A percentile compares a stretch with the other conserved stretches of the same genome.
These are phyloP conservation scores for Vaccinium darrowii DNA, from an alignment of 148 eudicot genomes.

Conservation along the genomic window DNA sequence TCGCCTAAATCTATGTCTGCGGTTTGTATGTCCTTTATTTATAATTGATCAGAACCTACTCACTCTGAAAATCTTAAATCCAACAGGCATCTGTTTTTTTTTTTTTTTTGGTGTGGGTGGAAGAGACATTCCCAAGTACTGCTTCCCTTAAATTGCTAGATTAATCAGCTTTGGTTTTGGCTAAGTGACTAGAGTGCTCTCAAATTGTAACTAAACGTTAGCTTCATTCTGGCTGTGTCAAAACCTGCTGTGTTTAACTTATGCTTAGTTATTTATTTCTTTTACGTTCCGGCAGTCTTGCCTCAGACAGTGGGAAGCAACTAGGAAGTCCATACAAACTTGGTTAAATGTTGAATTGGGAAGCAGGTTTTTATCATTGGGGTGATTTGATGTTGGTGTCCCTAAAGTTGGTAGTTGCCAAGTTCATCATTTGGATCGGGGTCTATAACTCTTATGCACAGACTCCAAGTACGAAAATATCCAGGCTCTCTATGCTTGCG, in stretches of 20 bases:
- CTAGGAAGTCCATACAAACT: neutral
- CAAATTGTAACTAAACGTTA: neutral
- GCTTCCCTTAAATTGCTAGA: neutral
- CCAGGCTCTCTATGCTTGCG: neutral
- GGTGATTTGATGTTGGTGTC: neutral
- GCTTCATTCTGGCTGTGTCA: neutral
- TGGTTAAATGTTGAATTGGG: neutral
- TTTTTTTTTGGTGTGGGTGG: too few species aligned
- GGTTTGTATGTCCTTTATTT: too few species aligned
- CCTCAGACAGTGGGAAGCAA: neutral
- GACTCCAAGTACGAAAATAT: neutral
- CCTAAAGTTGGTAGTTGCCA: neutral
- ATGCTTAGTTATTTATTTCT: neutral
- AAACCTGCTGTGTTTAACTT: neutral
- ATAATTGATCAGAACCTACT: too few species aligned
- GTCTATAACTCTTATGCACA: neutral
- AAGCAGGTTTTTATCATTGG: neutral
- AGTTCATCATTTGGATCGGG: neutral
- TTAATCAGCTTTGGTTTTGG: neutral
- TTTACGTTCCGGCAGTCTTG: neutral
- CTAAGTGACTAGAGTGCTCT: neutral
- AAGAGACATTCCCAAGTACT: neutral
- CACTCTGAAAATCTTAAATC: too few species aligned
- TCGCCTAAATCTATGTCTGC: too few species aligned
- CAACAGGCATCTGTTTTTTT: too few species aligned